These are phyloP conservation scores for Monosporascus sp. DNA, from an alignment of 2,329 filamentous ascomycete species.

Conservation along the genomic window DNA sequence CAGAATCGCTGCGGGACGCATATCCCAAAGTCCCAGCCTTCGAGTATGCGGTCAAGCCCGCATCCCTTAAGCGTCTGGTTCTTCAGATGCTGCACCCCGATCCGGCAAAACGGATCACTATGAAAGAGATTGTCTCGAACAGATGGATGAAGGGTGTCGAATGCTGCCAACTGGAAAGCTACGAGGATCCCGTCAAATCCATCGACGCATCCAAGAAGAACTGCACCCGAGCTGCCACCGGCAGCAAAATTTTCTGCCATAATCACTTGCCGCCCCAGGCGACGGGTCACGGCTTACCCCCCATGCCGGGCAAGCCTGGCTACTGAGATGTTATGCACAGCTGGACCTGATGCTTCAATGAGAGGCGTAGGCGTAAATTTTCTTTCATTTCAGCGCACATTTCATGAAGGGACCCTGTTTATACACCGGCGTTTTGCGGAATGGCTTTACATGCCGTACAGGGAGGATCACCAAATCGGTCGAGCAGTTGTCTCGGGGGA, in stretches of 20 bases:
- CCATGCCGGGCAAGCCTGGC: conserved; percentile 52
- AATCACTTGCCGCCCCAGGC: conserved; percentile 49
- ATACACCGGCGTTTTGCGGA: not conserved
- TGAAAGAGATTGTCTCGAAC: conserved; percentile 63
- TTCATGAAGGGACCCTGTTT: not conserved
- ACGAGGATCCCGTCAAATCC: conserved; percentile 52
- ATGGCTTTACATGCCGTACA: not conserved
- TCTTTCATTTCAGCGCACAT: not conserved
- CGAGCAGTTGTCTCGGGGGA: not conserved
- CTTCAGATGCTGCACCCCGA: conserved; percentile 80
- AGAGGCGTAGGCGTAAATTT: not conserved
- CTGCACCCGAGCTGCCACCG: conserved; percentile 34
- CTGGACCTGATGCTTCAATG: not conserved
- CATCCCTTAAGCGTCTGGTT: conserved; percentile 64
- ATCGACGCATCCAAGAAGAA: conserved; percentile 60
- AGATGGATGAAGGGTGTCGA: conserved; percentile 71
- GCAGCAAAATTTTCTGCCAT: conserved; percentile 51
- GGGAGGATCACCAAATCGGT: not conserved
- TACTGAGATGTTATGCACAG: conserved; percentile 34
- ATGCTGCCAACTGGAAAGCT: conserved; percentile 71
- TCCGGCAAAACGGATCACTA: conserved; percentile 63
- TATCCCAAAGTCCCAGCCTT: conserved; percentile 63
- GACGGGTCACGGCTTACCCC: conserved; percentile 42
- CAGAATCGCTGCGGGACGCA: conserved; percentile 41
- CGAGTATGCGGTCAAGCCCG: conserved; percentile 61